Evolutionary conservation across 208 protist genomes (phyloP).

Genomic region (Willaertia magna): DNA sequence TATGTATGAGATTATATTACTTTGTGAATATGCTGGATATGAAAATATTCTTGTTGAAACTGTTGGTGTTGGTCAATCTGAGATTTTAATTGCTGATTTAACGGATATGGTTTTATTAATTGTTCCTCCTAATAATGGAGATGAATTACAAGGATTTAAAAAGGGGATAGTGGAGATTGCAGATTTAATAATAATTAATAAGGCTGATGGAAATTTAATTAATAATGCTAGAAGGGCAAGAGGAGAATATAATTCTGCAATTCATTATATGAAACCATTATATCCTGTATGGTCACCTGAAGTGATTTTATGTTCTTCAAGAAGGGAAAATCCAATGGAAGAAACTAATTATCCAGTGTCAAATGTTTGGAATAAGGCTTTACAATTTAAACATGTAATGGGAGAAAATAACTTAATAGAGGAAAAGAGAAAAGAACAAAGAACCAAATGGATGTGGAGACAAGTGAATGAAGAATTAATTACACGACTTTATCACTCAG

Average conservation of each 20-base stretch:
- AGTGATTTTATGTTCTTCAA: neutral
- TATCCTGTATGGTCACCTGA: neutral
- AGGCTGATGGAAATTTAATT: constrained; percentile 61
- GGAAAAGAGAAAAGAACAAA: neutral
- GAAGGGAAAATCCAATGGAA: neutral
- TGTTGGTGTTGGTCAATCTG: constrained; percentile 80
- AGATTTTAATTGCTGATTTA: constrained; percentile 23
- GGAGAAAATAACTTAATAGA: neutral
- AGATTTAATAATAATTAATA: constrained; percentile 81
- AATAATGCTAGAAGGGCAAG: constrained; percentile 38
- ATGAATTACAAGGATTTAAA: constrained; percentile 10
- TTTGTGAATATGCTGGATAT: constrained; percentile 77
- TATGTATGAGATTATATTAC: constrained; percentile 66
- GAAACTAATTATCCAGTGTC: neutral
- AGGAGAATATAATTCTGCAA: constrained; percentile 36
- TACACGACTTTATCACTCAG: neutral
- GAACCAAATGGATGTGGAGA: neutral
- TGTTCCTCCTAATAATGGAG: neutral
- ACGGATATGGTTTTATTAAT: constrained; percentile 2
- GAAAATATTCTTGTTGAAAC: constrained; percentile 85
- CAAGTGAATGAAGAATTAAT: constrained; percentile 3
- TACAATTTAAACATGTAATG: neutral
- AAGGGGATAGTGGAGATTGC: constrained; percentile 70
- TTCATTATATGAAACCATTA: constrained; percentile 21
- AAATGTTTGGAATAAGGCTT: neutral